Base-by-base conservation (phyloP, 176 grass and related monocot genomes). In the Avena sativa region DNA sequence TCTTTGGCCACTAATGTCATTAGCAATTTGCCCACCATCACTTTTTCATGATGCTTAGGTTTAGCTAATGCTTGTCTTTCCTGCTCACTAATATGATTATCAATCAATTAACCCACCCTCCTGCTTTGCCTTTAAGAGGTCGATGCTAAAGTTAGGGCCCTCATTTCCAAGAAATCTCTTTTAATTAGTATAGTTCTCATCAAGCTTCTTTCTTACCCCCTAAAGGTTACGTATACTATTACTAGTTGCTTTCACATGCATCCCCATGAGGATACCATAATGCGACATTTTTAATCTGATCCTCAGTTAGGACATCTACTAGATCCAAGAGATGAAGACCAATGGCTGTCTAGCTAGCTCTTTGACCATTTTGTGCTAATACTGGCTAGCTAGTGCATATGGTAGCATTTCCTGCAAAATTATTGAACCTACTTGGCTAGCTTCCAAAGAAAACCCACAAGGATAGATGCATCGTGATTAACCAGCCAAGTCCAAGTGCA, bases 171-270 rank as follows among this genome's bases (percentile, higher is more conserved):
- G 80, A 80, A 83, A 63, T 21, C 16, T 12, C 15, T 47, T 87
- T 87, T 77, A 79, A 73, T 72, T 56, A 79, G 56, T 57, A 53
- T 79, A 53, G 59, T 83, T 58, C 71, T 72, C 36, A 82, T 71
- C 48, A 76, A 76, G 50, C 66, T 34, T 75, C 23, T 69, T 82
- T 48, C 43, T 69, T 25, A 25, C 79, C 77, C 53, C 61, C 52
- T 78, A 82, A 85, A 88, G 62, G 21, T 1, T 65, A 66, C 17
- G 48, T 26, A 32, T 32, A 67, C 1, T 63, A 76, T 15, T 73
- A 62, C 44, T 51, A 57, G 83, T 86, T 87, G 56, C 69, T 91
- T 91, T 91, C 38, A 72, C 76, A 87, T 86, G 88, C 83, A 90
- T 86, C 50, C 64, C 64, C 32, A 85, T 67, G 77, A 86, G 78